These are phyloP conservation scores for Anthostomella pinea DNA, from an alignment of 2,329 filamentous ascomycete genomes.

Conservation along the genomic window DNA sequence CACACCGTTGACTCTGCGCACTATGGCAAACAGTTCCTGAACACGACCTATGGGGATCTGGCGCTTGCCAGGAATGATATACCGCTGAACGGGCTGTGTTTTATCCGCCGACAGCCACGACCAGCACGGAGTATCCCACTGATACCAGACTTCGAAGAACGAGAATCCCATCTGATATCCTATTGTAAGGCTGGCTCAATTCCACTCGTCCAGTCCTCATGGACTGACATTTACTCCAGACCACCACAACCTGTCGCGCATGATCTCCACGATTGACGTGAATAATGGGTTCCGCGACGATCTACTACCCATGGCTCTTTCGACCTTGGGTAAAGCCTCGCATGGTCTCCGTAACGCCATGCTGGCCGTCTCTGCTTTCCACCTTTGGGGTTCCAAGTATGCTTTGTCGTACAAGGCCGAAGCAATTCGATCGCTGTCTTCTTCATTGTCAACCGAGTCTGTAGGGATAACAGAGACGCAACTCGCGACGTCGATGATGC, in stretches of 20 bases:
- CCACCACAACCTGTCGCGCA: slow-evolving; percentile 37
- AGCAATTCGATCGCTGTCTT: slow-evolving; percentile 39
- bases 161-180: slow-evolving; percentile 28
- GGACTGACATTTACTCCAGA: slow-evolving; percentile 30
- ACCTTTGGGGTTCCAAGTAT: slow-evolving; percentile 36
- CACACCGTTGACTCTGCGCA: slow-evolving; percentile 26
- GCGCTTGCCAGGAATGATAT: slow-evolving; percentile 30
- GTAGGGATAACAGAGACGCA: slow-evolving; percentile 35
- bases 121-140: slow-evolving; percentile 27
- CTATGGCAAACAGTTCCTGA: slow-evolving; percentile 38
- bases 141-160: slow-evolving; percentile 27
- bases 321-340: slow-evolving; percentile 32
- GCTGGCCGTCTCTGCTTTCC: slow-evolving; percentile 42
- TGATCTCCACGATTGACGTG: slow-evolving; percentile 46
- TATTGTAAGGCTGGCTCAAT: slow-evolving; percentile 29
- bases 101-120: slow-evolving; percentile 25
- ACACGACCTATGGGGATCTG: slow-evolving; percentile 38
- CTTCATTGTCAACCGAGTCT: slow-evolving; percentile 34
- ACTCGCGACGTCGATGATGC: slow-evolving; percentile 48
- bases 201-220: neutral
- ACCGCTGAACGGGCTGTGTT: slow-evolving; percentile 23
- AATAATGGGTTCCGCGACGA: slow-evolving; percentile 46
- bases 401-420: slow-evolving; percentile 42
- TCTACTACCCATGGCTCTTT: slow-evolving; percentile 45
- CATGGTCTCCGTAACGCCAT: slow-evolving; percentile 42